Percentiles rank a stretch among this genome's conserved stretches.
These are phyloP conservation scores for Candida taoyuanica DNA, from an alignment of 805 yeast genomes.

Conservation along the genomic window DNA sequence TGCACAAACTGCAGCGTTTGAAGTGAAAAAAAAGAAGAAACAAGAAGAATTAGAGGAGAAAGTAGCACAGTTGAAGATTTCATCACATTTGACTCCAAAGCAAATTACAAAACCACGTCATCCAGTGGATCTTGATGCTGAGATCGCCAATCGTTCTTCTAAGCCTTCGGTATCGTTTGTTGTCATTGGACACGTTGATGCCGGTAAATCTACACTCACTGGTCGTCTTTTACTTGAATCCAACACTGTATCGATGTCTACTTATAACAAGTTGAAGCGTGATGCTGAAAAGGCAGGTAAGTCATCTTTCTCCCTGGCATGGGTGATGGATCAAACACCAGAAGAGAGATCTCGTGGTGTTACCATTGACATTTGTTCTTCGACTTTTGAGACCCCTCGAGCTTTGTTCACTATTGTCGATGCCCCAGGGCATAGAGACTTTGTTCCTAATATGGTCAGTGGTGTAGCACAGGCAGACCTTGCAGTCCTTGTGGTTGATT, in stretches of 20 bases:
- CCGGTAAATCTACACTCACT: slow-evolving; percentile 96
- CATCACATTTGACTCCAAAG: slow-evolving; percentile 14
- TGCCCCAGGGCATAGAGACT: slow-evolving; percentile 96
- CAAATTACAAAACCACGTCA: slow-evolving; percentile 19
- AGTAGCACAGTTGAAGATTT: slow-evolving; percentile 15
- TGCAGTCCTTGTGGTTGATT: slow-evolving; percentile 86
- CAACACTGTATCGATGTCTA: slow-evolving; percentile 95
- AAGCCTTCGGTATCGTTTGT: slow-evolving; percentile 97
- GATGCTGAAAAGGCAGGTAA: slow-evolving; percentile 97
- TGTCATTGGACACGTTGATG: slow-evolving; percentile 99
- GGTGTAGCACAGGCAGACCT: slow-evolving; percentile 94
- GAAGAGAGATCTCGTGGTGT: slow-evolving; percentile 98
- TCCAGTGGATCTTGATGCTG: slow-evolving; percentile 27
- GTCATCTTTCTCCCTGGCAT: slow-evolving; percentile 97
- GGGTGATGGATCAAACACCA: slow-evolving; percentile 94
- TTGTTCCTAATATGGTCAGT: slow-evolving; percentile 93
- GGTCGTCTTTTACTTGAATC: slow-evolving; percentile 97
- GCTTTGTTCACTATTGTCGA: slow-evolving; percentile 88
- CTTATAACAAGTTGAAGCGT: slow-evolving; percentile 94
- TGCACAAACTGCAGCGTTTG: slow-evolving; percentile 51
- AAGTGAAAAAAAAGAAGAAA: slow-evolving; percentile 29
- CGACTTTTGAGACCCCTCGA: slow-evolving; percentile 91
- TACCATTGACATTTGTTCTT: slow-evolving; percentile 89
- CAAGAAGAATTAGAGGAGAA: slow-evolving; percentile 23
- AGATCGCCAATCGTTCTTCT: slow-evolving; percentile 62